Percentiles rank a stretch among this genome's conserved stretches.
Conservation (phyloP, 2,329 filamentous ascomycete species). For the Bertia moriformis region DNA sequence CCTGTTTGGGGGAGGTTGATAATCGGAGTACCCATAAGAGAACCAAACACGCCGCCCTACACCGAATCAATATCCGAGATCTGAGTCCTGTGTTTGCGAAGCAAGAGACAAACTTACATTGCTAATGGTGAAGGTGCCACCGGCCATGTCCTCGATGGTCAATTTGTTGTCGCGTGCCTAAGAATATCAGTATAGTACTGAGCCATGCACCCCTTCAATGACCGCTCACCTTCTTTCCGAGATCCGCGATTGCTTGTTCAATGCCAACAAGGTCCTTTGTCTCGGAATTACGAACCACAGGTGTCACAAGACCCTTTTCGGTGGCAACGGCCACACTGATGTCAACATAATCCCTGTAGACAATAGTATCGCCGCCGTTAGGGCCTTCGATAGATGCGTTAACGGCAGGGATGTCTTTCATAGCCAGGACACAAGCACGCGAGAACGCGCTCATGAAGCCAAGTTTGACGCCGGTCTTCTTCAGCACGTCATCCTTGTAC, state of each 20-base stretch:
- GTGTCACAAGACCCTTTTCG: constrained; percentile 92
- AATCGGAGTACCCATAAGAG: constrained; percentile 92
- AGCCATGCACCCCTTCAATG: background rate
- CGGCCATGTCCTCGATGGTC: constrained; percentile 98
- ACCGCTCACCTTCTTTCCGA: constrained; percentile 73
- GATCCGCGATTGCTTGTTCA: constrained; percentile 78
- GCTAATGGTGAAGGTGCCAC: constrained; percentile 94
- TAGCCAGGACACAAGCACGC: constrained; percentile 74
- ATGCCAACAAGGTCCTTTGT: constrained; percentile 75
- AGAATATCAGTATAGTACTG: constrained; percentile 5
- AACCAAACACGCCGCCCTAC: constrained; percentile 78
- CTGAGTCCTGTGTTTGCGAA: background rate
- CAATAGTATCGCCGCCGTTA: constrained; percentile 88
- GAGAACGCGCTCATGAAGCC: constrained; percentile 99
- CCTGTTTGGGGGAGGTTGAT: constrained; percentile 89
- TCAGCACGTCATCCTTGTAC: constrained; percentile 91
- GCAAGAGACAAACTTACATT: constrained; percentile 52
- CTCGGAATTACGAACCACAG: constrained; percentile 88
- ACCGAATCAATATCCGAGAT: constrained; percentile 12
- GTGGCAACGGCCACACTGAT: constrained; percentile 95
- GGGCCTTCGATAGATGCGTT: constrained; percentile 96
- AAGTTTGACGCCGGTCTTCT: constrained; percentile 92
- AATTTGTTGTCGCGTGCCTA: constrained; percentile 89
- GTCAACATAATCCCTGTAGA: constrained; percentile 96
- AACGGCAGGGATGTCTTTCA: constrained; percentile 85